Conservation (phyloP, 768 basidiomycete genomes). For the Tulasnella sp. region DNA sequence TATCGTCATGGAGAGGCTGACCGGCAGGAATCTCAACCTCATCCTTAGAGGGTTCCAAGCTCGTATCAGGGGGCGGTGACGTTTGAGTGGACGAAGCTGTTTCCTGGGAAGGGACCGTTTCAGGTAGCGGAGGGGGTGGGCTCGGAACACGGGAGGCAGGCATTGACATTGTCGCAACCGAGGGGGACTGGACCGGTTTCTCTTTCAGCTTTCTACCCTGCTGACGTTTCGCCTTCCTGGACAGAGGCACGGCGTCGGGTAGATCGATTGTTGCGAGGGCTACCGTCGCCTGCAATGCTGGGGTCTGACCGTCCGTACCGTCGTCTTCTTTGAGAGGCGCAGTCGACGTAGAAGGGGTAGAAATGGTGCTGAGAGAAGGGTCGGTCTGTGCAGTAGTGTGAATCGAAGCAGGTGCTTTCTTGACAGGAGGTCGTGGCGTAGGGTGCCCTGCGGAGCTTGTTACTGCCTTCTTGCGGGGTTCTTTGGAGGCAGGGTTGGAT, state of each 20-base stretch:
- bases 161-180: neutral
- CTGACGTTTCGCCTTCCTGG: neutral
- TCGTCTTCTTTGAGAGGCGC: neutral
- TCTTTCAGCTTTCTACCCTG: constrained; percentile 11
- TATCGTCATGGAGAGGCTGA: too few species aligned
- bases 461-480: too few species aligned
- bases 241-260: neutral
- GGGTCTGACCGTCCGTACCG: neutral
- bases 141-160: neutral
- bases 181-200: neutral
- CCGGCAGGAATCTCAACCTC: too few species aligned
- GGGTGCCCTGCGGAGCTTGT: too few species aligned
- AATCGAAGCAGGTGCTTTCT: neutral
- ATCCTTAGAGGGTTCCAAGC: too few species aligned
- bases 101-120: too few species aligned
- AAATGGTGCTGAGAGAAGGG: neutral
- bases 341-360: neutral
- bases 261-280: neutral
- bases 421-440: too few species aligned
- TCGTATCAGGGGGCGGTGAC: too few species aligned
- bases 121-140: neutral
- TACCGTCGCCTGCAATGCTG: neutral
- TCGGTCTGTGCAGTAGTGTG: neutral
- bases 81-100: too few species aligned
- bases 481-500: neutral